A percentile compares a stretch with the other conserved stretches of the same genome.
Conservation (phyloP, 176 grass and related monocot species). For the Oropetium thomaeum region DNA sequence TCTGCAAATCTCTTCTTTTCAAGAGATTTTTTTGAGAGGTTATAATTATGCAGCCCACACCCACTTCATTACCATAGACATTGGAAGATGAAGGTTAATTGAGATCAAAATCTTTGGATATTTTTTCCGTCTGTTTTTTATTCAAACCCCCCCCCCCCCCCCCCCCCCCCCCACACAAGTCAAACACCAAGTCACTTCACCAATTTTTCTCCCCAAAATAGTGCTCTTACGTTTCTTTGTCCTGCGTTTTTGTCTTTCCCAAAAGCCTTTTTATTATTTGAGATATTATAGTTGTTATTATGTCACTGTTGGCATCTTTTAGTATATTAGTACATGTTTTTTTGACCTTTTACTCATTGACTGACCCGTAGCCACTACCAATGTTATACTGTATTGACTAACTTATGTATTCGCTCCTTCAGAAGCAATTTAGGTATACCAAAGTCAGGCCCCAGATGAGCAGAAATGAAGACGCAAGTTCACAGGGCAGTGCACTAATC, state of each 20-base stretch:
- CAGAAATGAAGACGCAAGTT: slow-evolving; percentile 58
- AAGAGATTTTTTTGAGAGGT: background rate
- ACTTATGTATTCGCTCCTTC: slow-evolving; percentile 35
- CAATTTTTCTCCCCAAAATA: background rate
- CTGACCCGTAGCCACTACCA: background rate
- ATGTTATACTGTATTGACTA: slow-evolving; percentile 16
- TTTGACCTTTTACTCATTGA: background rate
- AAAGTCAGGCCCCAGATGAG: slow-evolving; percentile 41
- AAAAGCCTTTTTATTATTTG: background rate
- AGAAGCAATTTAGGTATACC: slow-evolving; percentile 75
- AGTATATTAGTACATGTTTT: slow-evolving; percentile 11
- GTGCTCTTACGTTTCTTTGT: background rate
- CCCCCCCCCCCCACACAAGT: too few relatives aligned
- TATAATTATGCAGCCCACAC: background rate
- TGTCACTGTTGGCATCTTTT: background rate
- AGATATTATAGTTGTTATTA: background rate
- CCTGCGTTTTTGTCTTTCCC: background rate
- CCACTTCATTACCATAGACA: background rate
- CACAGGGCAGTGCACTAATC: slow-evolving; percentile 50
- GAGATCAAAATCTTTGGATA: background rate
- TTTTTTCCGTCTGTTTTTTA: background rate
- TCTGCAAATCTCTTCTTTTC: background rate
- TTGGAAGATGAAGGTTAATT: background rate
- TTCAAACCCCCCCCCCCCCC: too few relatives aligned
- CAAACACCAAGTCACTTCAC: background rate